Base-by-base conservation (phyloP, 225 moss, liverwort and hornwort genomes). In the Rhytidiadelphus loreus region DNA sequence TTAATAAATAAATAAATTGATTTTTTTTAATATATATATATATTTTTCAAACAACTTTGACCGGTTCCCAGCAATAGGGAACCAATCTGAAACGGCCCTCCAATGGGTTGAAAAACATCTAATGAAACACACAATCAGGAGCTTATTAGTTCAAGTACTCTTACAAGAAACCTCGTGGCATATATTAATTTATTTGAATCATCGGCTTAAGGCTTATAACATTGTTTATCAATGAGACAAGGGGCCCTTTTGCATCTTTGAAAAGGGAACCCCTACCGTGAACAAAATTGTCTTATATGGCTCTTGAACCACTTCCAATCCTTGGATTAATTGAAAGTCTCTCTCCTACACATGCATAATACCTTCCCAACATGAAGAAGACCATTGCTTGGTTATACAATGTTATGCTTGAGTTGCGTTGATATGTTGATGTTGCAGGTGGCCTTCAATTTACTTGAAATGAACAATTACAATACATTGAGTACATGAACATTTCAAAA, bases 181-280 rank as follows among this genome's bases (percentile, higher is more conserved):
- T 41, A 71, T 16, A 15, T 4, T 26, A 26, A 71, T 43, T 69
- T 16, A 71, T 43, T 43, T 71, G 26, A 71, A 43, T 16, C 17
- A 72, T 73, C 1, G 46, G 0, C 11, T 73, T 73, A 0, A 29
- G 9, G 2, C 6, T 35, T 7, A 68, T 37, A 35, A 33, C 19
- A 65, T 23, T 68, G 22, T n/a, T 23, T n/a, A n/a, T 7, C 37
- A 12, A n/a, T 22, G 10, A 68, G 5, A 6, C 3, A 37, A 1
- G 12, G 7, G 13, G 6, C 11, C 4, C 21, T 68, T 68, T 68
- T 39, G 68, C 68, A 68, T 68, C 4, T 2, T 65, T 35, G 19
- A 35, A 35, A 65, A 33, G 16, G 4, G 5, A 0, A 0, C 9
- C 17, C 4, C n/a, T 68, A 22, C 7, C 7, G 4, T 22, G 12